Evolutionary conservation across 1,284 basidiomycete species (phyloP).

Genomic region (Malassezia dermatis): DNA sequence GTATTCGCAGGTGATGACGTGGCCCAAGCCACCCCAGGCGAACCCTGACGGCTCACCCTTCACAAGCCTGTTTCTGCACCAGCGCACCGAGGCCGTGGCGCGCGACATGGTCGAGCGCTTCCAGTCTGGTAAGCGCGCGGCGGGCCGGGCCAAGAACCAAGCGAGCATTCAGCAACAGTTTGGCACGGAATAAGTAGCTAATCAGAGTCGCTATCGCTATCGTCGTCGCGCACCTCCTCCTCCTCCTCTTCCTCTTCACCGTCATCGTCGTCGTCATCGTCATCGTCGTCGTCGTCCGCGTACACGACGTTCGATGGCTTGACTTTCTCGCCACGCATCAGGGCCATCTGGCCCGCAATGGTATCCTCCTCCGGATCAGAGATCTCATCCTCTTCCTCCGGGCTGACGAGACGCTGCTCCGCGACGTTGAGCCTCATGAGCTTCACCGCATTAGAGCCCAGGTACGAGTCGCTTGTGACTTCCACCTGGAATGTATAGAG

Average conservation of each 20-base stretch:
- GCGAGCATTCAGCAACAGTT: conserved; percentile 22
- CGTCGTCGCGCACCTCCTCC: conserved; percentile 14
- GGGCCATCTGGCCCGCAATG: conserved; percentile 93
- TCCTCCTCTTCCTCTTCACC: conserved; percentile 16
- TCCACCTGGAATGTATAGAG: conserved; percentile 81
- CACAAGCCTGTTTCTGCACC: conserved; percentile 22
- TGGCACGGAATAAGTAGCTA: conserved; percentile 1
- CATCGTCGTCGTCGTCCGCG: conserved; percentile 52
- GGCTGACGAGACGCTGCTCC: conserved; percentile 51
- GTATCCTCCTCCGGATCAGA: conserved; percentile 50
- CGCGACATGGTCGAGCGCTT: conserved; percentile 30
- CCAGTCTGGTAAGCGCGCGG: conserved; percentile 31
- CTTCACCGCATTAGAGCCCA: conserved; percentile 61
- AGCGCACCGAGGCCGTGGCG: conserved; percentile 18
- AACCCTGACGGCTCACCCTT: conserved; percentile 25
- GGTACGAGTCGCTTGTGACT: conserved; percentile 72
- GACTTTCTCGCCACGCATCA: conserved; percentile 82
- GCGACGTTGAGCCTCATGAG: conserved; percentile 53
- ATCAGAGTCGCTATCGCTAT: conserved; percentile 18
- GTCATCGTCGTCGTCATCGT: conserved; percentile 49
- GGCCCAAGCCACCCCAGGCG: conserved; percentile 30
- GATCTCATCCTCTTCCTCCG: conserved; percentile 41
- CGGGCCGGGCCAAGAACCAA: conserved; percentile 29
- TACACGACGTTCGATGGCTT: conserved; percentile 51
- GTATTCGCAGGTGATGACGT: conserved; percentile 30